Percentiles rank a stretch among this genome's conserved stretches.
Conservation (phyloP, 2,329 filamentous ascomycete species). For the Ramularia endophylla region DNA sequence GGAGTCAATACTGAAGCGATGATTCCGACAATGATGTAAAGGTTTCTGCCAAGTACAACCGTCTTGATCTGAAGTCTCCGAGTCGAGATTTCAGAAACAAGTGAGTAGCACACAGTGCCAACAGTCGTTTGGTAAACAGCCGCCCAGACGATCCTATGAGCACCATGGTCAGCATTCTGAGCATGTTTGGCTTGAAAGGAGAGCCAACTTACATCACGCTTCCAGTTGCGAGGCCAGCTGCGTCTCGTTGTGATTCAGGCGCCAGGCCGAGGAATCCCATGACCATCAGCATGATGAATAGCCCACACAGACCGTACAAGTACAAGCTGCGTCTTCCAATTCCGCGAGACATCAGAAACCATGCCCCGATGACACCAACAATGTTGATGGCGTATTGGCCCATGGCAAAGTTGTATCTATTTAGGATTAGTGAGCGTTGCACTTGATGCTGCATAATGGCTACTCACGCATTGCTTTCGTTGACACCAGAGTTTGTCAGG, state of each 20-base stretch:
- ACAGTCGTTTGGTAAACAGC: constrained; percentile 81
- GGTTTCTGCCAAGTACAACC: constrained; percentile 74
- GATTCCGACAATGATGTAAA: constrained; percentile 74
- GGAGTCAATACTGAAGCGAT: constrained; percentile 76
- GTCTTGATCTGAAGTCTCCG: constrained; percentile 85
- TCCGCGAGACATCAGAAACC: constrained; percentile 70
- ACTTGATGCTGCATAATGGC: too few species aligned
- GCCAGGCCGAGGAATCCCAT: constrained; percentile 80
- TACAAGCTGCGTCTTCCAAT: constrained; percentile 72
- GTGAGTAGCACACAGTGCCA: constrained; percentile 82
- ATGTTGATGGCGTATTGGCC: constrained; percentile 64
- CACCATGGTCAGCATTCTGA: background rate
- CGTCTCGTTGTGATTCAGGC: constrained; percentile 50
- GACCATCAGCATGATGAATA: constrained; percentile 71
- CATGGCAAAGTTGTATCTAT: constrained; percentile 40
- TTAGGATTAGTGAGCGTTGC: too few species aligned
- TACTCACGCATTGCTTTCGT: constrained; percentile 29
- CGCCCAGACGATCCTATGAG: constrained; percentile 58
- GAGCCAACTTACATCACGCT: constrained; percentile 58
- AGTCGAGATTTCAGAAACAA: constrained; percentile 79
- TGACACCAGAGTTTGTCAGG: constrained; percentile 43
- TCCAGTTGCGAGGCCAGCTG: constrained; percentile 70
- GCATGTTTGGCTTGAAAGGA: too few species aligned
- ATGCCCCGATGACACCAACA: constrained; percentile 73
- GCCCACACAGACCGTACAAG: constrained; percentile 65